A percentile compares a stretch with the other conserved stretches of the same genome.
Conservation (phyloP, 2,329 filamentous ascomycete species). For the Monascus ruber region DNA sequence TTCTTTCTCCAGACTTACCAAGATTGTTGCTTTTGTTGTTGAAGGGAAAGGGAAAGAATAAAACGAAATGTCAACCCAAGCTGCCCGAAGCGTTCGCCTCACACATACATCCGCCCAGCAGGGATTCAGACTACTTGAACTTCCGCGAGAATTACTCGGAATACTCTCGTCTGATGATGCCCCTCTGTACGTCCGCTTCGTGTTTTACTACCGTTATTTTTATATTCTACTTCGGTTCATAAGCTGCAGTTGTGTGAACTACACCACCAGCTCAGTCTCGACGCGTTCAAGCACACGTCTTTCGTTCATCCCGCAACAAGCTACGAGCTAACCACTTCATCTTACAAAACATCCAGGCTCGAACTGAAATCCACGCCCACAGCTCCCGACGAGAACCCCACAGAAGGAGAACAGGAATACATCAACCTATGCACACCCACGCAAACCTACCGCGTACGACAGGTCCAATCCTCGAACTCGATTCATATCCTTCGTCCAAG, state of each 20-base stretch:
- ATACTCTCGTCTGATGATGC: constrained; percentile 39
- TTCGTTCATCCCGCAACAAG: background rate
- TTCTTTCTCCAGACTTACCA: constrained; percentile 1
- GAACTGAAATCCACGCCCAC: constrained; percentile 31
- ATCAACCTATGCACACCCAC: constrained; percentile 49
- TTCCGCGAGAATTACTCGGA: constrained; percentile 46
- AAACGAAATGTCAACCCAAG: constrained; percentile 28
- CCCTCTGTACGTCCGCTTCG: constrained; percentile 19
- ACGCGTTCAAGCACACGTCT: background rate
- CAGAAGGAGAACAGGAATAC: constrained; percentile 22
- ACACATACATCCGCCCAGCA: constrained; percentile 36
- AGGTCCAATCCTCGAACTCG: constrained; percentile 56
- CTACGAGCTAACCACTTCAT: constrained; percentile 1
- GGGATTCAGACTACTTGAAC: constrained; percentile 48
- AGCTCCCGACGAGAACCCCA: constrained; percentile 16
- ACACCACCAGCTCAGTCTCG: no score
- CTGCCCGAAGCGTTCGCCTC: constrained; percentile 25
- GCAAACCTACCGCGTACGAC: constrained; percentile 49
- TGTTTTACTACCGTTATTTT: background rate
- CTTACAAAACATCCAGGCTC: constrained; percentile 16
- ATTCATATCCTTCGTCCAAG: constrained; percentile 44
- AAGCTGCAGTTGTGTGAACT: no score
- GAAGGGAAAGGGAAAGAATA: background rate
- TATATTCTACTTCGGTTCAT: no score
- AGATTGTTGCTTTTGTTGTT: background rate